phyloP scores from a whole-genome alignment of 768 basidiomycete species.

The Tulasnella sp. region DNA sequence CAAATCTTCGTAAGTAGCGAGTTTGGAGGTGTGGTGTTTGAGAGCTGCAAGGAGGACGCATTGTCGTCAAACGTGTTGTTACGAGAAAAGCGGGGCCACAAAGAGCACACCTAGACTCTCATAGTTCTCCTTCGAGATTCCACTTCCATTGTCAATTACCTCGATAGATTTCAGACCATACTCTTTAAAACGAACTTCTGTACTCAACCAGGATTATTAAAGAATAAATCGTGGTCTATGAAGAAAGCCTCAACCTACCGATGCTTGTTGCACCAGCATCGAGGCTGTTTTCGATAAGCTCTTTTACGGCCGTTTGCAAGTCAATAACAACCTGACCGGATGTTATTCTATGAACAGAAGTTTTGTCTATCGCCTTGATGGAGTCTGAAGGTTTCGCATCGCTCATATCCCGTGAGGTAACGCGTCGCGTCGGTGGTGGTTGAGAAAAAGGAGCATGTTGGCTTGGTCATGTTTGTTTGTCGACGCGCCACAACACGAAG shows the following conservation, averaged over 20 bases:
- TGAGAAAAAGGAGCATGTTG: background rate
- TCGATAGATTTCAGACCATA: slow-evolving; percentile 73
- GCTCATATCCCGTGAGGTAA: background rate
- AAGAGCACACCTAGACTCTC: slow-evolving; percentile 53
- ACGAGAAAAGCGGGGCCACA: background rate
- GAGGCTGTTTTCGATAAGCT: slow-evolving; percentile 89
- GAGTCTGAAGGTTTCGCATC: background rate
- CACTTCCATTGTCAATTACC: slow-evolving; percentile 84
- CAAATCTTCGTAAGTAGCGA: slow-evolving; percentile 63
- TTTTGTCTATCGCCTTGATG: slow-evolving; percentile 54
- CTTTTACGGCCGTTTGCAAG: slow-evolving; percentile 87
- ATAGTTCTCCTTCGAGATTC: slow-evolving; percentile 68
- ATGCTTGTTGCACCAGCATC: slow-evolving; percentile 84
- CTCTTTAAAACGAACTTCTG: slow-evolving; percentile 85
- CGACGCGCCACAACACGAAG: background rate
- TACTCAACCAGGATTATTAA: background rate
- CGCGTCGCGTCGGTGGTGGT: background rate
- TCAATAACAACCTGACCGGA: slow-evolving; percentile 94
- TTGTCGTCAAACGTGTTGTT: background rate
- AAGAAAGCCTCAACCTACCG: slow-evolving; percentile 36
- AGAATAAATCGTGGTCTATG: background rate
- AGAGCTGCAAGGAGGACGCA: slow-evolving; percentile 40
- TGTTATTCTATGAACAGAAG: slow-evolving; percentile 76
- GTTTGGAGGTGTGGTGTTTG: slow-evolving; percentile 91
- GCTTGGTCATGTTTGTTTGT: too few relatives aligned